Percentiles rank a stretch among this genome's conserved stretches.
These are phyloP conservation scores for Daedalea quercina DNA, from an alignment of 768 basidiomycete species.

Conservation along the genomic window DNA sequence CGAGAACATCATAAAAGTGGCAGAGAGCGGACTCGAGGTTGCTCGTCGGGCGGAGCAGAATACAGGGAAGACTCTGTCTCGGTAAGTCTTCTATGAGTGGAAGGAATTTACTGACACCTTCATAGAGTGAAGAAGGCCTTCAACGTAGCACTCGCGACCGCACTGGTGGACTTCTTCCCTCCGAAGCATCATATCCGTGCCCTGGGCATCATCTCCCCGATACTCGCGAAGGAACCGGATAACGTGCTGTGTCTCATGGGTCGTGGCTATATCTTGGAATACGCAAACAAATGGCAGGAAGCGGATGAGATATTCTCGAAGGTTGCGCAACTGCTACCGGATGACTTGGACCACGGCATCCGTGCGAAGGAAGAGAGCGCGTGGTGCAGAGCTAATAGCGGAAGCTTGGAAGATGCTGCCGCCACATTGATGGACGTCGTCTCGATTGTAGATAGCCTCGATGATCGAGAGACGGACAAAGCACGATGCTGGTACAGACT, in stretches of 20 bases:
- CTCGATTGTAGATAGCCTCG: slow-evolving; percentile 34
- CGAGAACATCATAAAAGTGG: slow-evolving; percentile 58
- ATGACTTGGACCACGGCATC: slow-evolving; percentile 39
- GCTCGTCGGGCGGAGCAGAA: slow-evolving; percentile 48
- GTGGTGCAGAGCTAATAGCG: slow-evolving; percentile 71
- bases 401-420: slow-evolving; percentile 39
- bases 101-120: too few species aligned
- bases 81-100: slow-evolving; percentile 36
- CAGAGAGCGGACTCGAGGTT: slow-evolving; percentile 63
- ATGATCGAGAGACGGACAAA: slow-evolving; percentile 46
- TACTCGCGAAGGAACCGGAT: slow-evolving; percentile 55
- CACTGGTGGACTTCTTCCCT: slow-evolving; percentile 79
- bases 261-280: slow-evolving; percentile 66
- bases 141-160: slow-evolving; percentile 63
- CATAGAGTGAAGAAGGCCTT: slow-evolving; percentile 59
- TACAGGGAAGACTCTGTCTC: slow-evolving; percentile 45
- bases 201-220: slow-evolving; percentile 60
- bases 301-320: slow-evolving; percentile 57
- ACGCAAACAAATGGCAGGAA: slow-evolving; percentile 57
- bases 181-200: slow-evolving; percentile 88
- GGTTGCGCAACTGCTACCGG: slow-evolving; percentile 42
- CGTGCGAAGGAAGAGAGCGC: slow-evolving; percentile 77
- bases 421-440: slow-evolving; percentile 43
- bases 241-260: slow-evolving; percentile 67
- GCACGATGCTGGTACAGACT: slow-evolving; percentile 84